These are phyloP conservation scores for Fraxinus nigra DNA, from an alignment of 305 asterid genomes.

Conservation along the genomic window DNA sequence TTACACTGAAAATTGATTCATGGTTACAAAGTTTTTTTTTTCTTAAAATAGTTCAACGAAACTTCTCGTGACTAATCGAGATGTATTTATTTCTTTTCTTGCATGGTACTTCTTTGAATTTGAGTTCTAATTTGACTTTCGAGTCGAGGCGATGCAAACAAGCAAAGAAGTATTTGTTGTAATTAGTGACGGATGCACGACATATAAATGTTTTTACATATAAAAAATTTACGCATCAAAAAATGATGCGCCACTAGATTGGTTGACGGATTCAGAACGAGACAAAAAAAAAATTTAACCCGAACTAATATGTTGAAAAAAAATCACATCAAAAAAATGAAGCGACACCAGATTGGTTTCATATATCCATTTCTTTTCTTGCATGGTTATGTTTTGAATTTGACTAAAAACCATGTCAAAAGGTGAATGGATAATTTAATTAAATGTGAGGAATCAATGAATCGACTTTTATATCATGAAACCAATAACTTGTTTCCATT, in stretches of 20 bases:
- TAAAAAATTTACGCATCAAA: too few species aligned
- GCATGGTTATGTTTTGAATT: background rate
- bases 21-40: background rate
- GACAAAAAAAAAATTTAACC: too few species aligned
- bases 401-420: background rate
- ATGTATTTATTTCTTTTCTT: background rate
- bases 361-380: too few species aligned
- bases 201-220: too few species aligned
- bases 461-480: background rate
- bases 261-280: background rate
- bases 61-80: background rate
- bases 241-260: too few species aligned
- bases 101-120: background rate
- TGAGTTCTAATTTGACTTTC: background rate
- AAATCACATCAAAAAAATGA: too few species aligned
- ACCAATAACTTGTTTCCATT: background rate
- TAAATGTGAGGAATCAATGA: background rate
- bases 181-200: too few species aligned
- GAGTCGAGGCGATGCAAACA: background rate
- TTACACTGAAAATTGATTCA: background rate
- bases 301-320: too few species aligned
- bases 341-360: too few species aligned
- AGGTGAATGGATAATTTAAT: background rate
- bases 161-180: background rate
- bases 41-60: too few species aligned